phyloP scores from a whole-genome alignment of 331 rosid species.

The Pyrus hybrid region DNA sequence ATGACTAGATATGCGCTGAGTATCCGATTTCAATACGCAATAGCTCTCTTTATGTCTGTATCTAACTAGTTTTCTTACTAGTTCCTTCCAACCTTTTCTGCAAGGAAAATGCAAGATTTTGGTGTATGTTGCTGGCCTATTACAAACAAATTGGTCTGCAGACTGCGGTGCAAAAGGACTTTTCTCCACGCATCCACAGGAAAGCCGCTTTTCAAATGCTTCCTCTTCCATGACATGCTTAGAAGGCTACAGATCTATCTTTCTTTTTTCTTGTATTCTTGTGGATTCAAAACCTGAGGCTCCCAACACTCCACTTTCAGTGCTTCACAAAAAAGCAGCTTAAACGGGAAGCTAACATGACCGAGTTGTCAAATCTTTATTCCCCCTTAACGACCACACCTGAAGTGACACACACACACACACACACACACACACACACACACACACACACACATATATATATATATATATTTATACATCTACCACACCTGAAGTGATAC shows the following conservation, averaged over 20 bases:
- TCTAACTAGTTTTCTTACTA: background rate
- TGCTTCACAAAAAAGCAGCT: conserved; percentile 12
- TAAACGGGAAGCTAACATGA: conserved; percentile 10
- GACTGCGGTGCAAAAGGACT: background rate
- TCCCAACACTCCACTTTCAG: conserved; percentile 1
- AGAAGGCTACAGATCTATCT: conserved; percentile 10
- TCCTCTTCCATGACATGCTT: conserved; percentile 29
- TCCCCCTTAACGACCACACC: conserved; percentile 15
- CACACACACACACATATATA: no score
- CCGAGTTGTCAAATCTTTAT: conserved; percentile 15
- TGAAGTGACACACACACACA: background rate
- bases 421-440: no score
- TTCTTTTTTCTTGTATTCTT: conserved; percentile 24
- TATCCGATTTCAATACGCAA: background rate
- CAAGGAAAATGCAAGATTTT: background rate
- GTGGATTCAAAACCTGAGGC: conserved; percentile 7
- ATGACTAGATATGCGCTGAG: background rate
- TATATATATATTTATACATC: no score
- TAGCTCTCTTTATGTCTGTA: no score
- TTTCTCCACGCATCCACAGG: background rate
- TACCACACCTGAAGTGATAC: no score
- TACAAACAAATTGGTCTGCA: background rate
- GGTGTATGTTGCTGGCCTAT: background rate
- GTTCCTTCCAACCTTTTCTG: background rate
- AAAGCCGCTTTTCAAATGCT: conserved; percentile 3